Conservation (phyloP, 192 early-diverging fungal species). For the Entomortierella lignicola region DNA sequence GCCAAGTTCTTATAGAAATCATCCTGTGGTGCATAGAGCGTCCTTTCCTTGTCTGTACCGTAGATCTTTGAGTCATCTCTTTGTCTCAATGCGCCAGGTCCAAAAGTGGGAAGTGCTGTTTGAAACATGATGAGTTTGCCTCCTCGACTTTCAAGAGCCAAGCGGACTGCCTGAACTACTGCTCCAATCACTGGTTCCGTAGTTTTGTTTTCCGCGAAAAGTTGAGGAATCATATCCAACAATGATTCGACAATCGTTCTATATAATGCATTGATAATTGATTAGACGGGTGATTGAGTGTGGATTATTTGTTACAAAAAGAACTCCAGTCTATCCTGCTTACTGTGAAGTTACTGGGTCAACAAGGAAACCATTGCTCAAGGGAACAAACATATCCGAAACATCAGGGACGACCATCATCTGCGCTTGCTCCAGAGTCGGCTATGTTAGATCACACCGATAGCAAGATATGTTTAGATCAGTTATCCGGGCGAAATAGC, state of each 20-base stretch:
- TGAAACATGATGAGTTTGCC: constrained; percentile 93
- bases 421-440: constrained; percentile 85
- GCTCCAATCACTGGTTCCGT: constrained; percentile 86
- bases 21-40: constrained; percentile 89
- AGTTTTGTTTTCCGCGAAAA: constrained; percentile 84
- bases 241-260: constrained; percentile 82
- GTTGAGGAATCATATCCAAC: constrained; percentile 82
- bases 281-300: too few species aligned
- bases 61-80: constrained; percentile 93
- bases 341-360: constrained; percentile 84
- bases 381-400: constrained; percentile 92
- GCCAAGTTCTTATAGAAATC: constrained; percentile 87
- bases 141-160: constrained; percentile 81
- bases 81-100: constrained; percentile 85
- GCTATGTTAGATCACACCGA: constrained; percentile 34
- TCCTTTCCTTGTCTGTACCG: constrained; percentile 91
- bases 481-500: too few species aligned
- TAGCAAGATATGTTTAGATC: background rate
- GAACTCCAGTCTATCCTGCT: background rate
- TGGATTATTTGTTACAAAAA: background rate
- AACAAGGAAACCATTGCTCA: constrained; percentile 91
- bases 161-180: constrained; percentile 77
- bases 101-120: constrained; percentile 83
- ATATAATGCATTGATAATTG: too few species aligned
- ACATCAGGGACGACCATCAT: constrained; percentile 97